These are phyloP conservation scores for Boletus hoseneyae DNA, from an alignment of 1,284 basidiomycete genomes.

Conservation along the genomic window DNA sequence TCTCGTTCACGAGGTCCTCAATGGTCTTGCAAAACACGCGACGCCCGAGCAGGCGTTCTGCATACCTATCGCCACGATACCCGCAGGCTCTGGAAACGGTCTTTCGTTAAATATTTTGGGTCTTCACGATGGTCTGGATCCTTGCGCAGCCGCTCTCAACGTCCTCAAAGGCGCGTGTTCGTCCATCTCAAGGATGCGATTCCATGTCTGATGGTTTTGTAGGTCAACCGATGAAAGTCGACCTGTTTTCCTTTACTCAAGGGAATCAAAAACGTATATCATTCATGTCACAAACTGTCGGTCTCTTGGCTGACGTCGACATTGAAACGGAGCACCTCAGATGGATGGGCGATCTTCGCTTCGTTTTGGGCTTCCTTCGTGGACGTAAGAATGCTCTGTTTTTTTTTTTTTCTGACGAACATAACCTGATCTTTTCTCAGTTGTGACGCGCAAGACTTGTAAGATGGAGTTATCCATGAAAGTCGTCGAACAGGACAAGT, in stretches of 20 bases:
- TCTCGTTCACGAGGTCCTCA: conserved; percentile 86
- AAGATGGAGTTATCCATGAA: conserved; percentile 73
- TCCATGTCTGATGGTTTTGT: conserved; percentile 7
- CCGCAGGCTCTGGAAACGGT: conserved; percentile 86
- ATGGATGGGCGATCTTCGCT: conserved; percentile 93
- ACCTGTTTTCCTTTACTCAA: conserved; percentile 81
- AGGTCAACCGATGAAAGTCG: conserved; percentile 73
- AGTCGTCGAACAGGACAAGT: conserved; percentile 68
- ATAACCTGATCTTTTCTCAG: conserved; percentile 33
- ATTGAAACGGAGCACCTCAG: conserved; percentile 84
- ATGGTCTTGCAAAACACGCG: conserved; percentile 78
- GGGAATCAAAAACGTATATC: conserved; percentile 68
- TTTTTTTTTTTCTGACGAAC: neutral
- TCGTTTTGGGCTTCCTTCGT: conserved; percentile 78
- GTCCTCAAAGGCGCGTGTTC: conserved; percentile 74
- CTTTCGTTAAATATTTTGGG: conserved; percentile 75
- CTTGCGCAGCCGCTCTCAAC: conserved; percentile 75
- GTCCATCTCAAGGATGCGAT: neutral
- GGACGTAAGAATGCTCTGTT: conserved; percentile 51
- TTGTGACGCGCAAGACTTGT: conserved; percentile 64
- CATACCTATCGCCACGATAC: conserved; percentile 82
- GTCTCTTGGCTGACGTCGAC: conserved; percentile 91
- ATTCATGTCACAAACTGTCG: conserved; percentile 86
- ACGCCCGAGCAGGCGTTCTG: conserved; percentile 69
- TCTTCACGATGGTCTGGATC: conserved; percentile 69